Evolutionary conservation across 148 eudicot genomes (phyloP).

Genomic region (Fagopyrum esculentum): DNA sequence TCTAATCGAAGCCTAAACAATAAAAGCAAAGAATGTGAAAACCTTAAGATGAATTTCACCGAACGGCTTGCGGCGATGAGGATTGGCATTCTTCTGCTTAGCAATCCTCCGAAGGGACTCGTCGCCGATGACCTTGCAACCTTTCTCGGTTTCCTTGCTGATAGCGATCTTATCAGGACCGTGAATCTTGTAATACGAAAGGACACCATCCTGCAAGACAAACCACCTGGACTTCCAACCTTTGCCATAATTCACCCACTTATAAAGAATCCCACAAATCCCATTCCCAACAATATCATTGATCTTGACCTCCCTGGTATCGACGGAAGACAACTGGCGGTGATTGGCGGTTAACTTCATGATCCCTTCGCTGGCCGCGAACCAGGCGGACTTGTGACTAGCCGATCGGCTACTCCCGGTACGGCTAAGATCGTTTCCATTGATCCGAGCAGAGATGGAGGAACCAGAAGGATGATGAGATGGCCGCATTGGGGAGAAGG

Average conservation of each 20-base stretch:
- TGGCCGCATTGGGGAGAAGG: constrained; percentile 7
- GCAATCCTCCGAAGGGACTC: constrained; percentile 31
- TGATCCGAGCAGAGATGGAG: neutral
- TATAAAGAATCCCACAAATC: constrained; percentile 42
- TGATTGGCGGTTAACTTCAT: neutral
- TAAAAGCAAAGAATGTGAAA: no score
- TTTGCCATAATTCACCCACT: constrained; percentile 66
- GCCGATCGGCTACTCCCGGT: no score
- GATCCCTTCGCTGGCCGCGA: constrained; percentile 9
- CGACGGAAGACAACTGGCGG: constrained; percentile 13
- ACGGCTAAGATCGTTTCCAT: neutral
- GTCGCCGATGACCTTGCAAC: constrained; percentile 41
- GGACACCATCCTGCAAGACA: constrained; percentile 49
- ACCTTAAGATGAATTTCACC: constrained; percentile 70
- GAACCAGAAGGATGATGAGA: neutral
- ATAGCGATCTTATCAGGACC: constrained; percentile 44
- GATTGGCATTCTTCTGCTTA: neutral
- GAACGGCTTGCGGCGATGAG: constrained; percentile 29
- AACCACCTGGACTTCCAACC: constrained; percentile 69
- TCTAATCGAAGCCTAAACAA: no score
- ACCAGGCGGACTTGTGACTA: constrained; percentile 6
- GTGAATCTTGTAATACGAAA: constrained; percentile 51
- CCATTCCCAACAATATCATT: constrained; percentile 44
- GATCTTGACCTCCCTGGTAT: constrained; percentile 27
- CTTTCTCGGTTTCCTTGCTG: constrained; percentile 30